phyloP scores from a whole-genome alignment of 306 rosid genomes.

The Arachis hypogaea region DNA sequence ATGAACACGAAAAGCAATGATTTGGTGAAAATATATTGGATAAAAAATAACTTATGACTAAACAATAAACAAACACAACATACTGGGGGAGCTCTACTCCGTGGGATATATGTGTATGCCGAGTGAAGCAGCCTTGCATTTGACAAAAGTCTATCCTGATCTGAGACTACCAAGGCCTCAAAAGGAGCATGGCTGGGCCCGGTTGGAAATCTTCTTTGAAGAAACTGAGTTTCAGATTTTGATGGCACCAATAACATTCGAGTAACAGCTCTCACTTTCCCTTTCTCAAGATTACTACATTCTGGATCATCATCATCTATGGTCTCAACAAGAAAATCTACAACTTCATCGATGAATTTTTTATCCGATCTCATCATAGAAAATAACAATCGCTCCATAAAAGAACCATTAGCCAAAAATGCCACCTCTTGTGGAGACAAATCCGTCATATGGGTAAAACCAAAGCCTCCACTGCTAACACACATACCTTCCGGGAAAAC shows the following conservation, averaged over 20 bases:
- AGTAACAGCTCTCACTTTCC: constrained; percentile 75
- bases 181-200: constrained; percentile 74
- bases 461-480: constrained; percentile 70
- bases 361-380: constrained; percentile 75
- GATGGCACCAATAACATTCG: constrained; percentile 86
- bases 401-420: constrained; percentile 77
- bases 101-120: constrained; percentile 83
- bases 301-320: constrained; percentile 60
- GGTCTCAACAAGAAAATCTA: constrained; percentile 60
- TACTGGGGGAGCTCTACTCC: constrained; percentile 94
- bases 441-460: constrained; percentile 85
- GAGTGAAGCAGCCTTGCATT: constrained; percentile 86
- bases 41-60: constrained; percentile 1
- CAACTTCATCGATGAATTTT: constrained; percentile 58
- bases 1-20: constrained; percentile 33
- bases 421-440: constrained; percentile 82
- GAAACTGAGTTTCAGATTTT: constrained; percentile 55
- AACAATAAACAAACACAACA: constrained; percentile 43
- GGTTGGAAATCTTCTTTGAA: constrained; percentile 59
- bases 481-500: constrained; percentile 53
- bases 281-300: constrained; percentile 57
- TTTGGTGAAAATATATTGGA: constrained; percentile 11
- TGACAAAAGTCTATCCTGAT: constrained; percentile 69
- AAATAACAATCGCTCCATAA: constrained; percentile 76
- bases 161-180: constrained; percentile 80